Conservation (phyloP, 805 yeast genomes). For the Barnettozyma californica region DNA sequence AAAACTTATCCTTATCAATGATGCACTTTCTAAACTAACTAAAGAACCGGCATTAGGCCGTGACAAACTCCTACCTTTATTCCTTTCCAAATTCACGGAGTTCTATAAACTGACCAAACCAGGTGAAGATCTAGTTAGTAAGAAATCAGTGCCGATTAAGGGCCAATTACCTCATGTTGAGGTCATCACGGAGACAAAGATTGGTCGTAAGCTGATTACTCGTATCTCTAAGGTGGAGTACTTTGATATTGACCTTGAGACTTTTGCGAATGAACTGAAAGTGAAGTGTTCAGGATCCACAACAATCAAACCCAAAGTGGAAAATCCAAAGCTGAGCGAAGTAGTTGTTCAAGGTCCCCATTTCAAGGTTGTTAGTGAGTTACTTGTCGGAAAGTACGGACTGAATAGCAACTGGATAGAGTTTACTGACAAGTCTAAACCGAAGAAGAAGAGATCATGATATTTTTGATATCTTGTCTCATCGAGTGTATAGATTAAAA, state of each 20-base stretch:
- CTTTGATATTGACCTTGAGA: constrained; percentile 59
- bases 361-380: constrained; percentile 51
- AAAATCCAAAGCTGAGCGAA: constrained; percentile 52
- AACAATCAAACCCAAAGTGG: constrained; percentile 57
- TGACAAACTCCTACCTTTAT: constrained; percentile 36
- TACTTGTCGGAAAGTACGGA: constrained; percentile 54
- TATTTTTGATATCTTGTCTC: too few relatives aligned
- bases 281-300: constrained; percentile 87
- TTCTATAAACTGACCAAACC: constrained; percentile 41
- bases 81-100: constrained; percentile 41
- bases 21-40: constrained; percentile 40
- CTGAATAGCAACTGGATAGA: constrained; percentile 61
- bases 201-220: constrained; percentile 80
- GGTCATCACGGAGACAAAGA: constrained; percentile 66
- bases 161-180: constrained; percentile 67
- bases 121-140: constrained; percentile 35
- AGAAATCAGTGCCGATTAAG: constrained; percentile 35
- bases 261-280: constrained; percentile 62
- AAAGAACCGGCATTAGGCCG: constrained; percentile 29
- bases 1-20: constrained; percentile 51
- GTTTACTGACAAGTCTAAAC: constrained; percentile 55
- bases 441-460: constrained; percentile 38
- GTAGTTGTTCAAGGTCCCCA: constrained; percentile 93
- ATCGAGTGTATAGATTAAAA: too few relatives aligned
- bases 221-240: constrained; percentile 63